Evolutionary conservation across 148 eudicot genomes (phyloP), one percentile per base, ranked within the genome.

Genomic region (Spergularia bocconei): DNA sequence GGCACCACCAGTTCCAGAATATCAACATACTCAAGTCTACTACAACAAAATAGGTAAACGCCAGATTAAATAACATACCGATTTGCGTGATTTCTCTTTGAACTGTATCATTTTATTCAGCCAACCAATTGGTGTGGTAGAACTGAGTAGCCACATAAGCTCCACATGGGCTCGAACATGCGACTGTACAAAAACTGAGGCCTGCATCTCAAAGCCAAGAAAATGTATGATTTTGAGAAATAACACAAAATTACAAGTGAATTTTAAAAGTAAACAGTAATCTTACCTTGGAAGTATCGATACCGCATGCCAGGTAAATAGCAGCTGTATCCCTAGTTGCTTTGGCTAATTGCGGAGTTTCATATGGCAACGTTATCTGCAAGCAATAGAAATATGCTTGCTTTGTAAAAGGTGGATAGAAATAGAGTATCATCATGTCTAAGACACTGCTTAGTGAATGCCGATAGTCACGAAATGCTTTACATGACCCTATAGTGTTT

Each of bases 131-230:
- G 99, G 99, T 17, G 98, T 92, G 50, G 91, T 84, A 68, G 98
- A 87, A 85, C 99, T 96, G 78, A 96, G 85, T 71, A 92, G 64
- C 99, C 99, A 95, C 97, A 96, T 92, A 76, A 96, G 83, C 75
- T 96, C 99, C 50, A 84, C 94, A 83, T 96, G 99, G 54, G 99
- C 98, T 75, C 91, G 97, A 61, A 96, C 99, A 87, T 92, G 98
- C 70, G 99, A 96, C 78, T 96, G 99, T 81, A 96, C 97, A 84
- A 96, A 96, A 67, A 96, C 87, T 79, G 95, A 85, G 57, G 99
- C 98, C 98, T 96, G 82, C 75, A 77, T 41, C 68, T 78, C 69
- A 73, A 47, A 33, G 54, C 51, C 33, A 63, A 44, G 48, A 44
- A 44, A 57, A 52, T 61, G 69, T 20, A 10, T 68, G 41, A 77